Evolutionary conservation across 345 rosid genomes (phyloP).

Genomic region (Excoecaria agallocha): DNA sequence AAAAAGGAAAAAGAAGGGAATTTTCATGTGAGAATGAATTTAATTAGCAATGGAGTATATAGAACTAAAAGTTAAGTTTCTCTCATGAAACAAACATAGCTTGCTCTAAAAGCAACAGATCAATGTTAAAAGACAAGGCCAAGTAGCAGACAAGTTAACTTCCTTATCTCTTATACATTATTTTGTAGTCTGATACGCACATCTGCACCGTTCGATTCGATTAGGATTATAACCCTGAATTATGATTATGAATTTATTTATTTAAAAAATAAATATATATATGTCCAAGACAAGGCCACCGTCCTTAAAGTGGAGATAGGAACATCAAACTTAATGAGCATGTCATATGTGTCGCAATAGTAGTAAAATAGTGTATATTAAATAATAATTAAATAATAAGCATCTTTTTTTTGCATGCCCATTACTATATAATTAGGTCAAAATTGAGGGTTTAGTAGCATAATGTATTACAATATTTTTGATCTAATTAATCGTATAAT

Average conservation of each 20-base stretch:
- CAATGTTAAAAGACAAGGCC: background rate
- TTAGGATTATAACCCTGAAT: no score
- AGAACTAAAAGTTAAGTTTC: background rate
- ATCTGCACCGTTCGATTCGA: no score
- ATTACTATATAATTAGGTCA: background rate
- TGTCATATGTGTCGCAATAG: conserved; percentile 23
- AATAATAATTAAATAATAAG: conserved; percentile 7
- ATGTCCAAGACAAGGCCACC: conserved; percentile 7
- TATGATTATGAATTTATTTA: background rate
- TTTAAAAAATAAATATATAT: background rate
- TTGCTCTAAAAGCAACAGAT: no score
- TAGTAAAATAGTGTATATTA: background rate
- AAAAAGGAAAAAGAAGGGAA: conserved; percentile 6
- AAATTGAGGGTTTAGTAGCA: background rate
- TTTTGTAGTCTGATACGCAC: no score
- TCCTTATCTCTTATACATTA: background rate
- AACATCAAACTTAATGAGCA: conserved; percentile 10
- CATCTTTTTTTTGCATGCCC: conserved; percentile 17
- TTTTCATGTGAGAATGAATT: conserved; percentile 24
- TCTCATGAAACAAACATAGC: conserved; percentile 8
- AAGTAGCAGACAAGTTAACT: background rate
- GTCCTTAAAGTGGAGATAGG: conserved; percentile 11
- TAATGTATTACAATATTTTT: no score
- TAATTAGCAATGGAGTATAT: background rate
- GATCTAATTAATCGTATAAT: background rate